A percentile compares a stretch with the other conserved stretches of the same genome.
Conservation (phyloP, 75 land plant genomes). For the Selaginella moellendorffii region DNA sequence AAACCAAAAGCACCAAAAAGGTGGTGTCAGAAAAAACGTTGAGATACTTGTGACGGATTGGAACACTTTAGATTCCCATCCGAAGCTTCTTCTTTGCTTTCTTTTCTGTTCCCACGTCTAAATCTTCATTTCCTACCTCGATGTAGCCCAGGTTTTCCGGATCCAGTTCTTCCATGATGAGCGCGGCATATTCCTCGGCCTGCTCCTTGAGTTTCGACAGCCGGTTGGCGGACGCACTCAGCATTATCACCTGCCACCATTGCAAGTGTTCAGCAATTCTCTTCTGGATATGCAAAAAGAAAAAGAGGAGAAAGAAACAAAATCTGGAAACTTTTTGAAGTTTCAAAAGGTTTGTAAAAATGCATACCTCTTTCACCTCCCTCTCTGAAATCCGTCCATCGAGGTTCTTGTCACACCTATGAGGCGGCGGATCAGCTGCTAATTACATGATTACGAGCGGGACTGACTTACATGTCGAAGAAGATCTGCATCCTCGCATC, state of each 20-base stretch:
- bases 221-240: constrained; percentile 7
- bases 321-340: not conserved
- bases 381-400: constrained; percentile 3
- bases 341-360: not conserved
- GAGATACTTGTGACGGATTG: too few species aligned
- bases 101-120: too few species aligned
- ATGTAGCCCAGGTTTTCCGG: constrained; percentile 4
- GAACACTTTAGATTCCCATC: too few species aligned
- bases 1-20: too few species aligned
- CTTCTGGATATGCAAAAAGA: too few species aligned
- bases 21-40: too few species aligned
- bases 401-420: constrained; percentile 4
- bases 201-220: constrained; percentile 5
- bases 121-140: not conserved
- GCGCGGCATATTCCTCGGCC: constrained; percentile 4
- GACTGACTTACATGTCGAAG: constrained; percentile 2
- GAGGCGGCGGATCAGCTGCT: too few species aligned
- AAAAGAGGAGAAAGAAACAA: not conserved
- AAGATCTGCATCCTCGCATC: constrained; percentile 7
- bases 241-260: not conserved
- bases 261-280: too few species aligned
- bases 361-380: constrained; percentile 5
- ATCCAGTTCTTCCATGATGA: constrained; percentile 7
- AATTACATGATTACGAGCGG: too few species aligned
- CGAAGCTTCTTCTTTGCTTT: too few species aligned